Conservation (phyloP, 306 rosid species). For the Lagenaria siceraria region DNA sequence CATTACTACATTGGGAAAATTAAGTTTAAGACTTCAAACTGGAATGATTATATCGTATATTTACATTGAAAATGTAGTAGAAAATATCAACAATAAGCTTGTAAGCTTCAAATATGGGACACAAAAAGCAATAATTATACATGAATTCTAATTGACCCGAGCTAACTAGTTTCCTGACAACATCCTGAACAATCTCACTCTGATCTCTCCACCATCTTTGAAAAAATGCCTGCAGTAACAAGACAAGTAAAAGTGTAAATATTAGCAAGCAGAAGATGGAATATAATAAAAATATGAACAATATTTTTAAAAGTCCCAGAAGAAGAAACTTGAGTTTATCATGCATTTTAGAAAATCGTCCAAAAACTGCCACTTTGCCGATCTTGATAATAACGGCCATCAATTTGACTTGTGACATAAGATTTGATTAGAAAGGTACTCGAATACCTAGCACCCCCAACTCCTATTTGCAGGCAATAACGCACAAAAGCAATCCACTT, state of each 20-base stretch:
- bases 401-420: neutral
- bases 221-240: conserved; percentile 61
- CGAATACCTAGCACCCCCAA: neutral
- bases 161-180: conserved; percentile 54
- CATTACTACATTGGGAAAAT: conserved; percentile 48
- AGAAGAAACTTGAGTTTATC: neutral
- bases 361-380: neutral
- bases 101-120: neutral
- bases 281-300: neutral
- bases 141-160: conserved; percentile 84
- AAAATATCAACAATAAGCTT: neutral
- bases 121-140: conserved; percentile 22
- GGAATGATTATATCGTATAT: neutral
- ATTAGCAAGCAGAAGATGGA: neutral
- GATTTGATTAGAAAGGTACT: neutral
- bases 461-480: neutral
- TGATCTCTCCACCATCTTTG: conserved; percentile 96
- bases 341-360: neutral
- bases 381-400: neutral
- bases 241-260: neutral
- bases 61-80: neutral
- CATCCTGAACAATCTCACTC: conserved; percentile 33
- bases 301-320: neutral
- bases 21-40: neutral
- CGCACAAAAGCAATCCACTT: neutral